Conservation (phyloP, 345 rosid genomes). For the Sisymbrium irio region DNA sequence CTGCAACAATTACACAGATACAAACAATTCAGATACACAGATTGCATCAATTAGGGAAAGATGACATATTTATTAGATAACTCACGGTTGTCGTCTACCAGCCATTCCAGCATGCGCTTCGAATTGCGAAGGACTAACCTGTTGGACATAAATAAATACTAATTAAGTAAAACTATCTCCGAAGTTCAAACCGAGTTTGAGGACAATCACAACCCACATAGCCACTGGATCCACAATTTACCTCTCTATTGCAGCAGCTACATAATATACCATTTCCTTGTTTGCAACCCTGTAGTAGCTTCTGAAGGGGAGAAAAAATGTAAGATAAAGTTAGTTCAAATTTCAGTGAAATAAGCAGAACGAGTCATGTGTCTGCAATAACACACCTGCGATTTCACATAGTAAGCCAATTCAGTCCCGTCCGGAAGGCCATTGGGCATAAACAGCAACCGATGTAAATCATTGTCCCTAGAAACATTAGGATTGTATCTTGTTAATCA, state of each 20-base stretch:
- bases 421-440: constrained; percentile 96
- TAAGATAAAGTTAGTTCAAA: not conserved
- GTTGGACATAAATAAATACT: constrained; percentile 22
- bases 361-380: not conserved
- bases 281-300: constrained; percentile 71
- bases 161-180: not conserved
- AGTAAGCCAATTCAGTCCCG: constrained; percentile 84
- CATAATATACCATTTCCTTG: constrained; percentile 86
- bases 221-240: constrained; percentile 26
- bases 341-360: not conserved
- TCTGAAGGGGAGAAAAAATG: constrained; percentile 41
- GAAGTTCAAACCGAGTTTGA: not conserved
- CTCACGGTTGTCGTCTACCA: constrained; percentile 99
- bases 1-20: constrained; percentile 44
- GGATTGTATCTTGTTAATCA: constrained; percentile 1
- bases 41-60: constrained; percentile 13
- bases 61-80: constrained; percentile 22
- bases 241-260: constrained; percentile 81
- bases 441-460: constrained; percentile 86
- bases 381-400: constrained; percentile 80
- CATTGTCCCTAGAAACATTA: constrained; percentile 71
- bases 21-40: constrained; percentile 2
- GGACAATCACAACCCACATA: not conserved
- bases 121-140: constrained; percentile 99
- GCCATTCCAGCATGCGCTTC: constrained; percentile 99